Evolutionary conservation across 768 basidiomycete genomes (phyloP).

Genomic region (Leccinum longicurvipes): DNA sequence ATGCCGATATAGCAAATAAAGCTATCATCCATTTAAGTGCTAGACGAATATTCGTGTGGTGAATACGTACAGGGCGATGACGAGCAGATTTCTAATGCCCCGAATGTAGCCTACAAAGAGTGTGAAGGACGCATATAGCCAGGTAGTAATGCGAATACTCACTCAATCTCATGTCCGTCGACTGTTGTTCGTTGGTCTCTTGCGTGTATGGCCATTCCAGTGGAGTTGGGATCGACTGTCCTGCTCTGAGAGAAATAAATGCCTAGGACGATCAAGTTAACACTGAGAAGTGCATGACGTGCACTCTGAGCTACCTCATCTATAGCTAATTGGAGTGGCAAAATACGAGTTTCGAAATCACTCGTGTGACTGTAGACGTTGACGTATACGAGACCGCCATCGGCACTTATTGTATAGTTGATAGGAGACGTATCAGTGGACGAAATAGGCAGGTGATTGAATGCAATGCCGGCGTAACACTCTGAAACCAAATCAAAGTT

Average conservation of each 20-base stretch:
- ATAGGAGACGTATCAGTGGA: conserved; percentile 34
- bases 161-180: conserved; percentile 55
- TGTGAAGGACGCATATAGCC: not conserved
- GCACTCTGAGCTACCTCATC: conserved; percentile 48
- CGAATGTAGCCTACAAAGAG: conserved; percentile 51
- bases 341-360: conserved; percentile 62
- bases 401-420: conserved; percentile 70
- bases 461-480: conserved; percentile 67
- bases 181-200: conserved; percentile 64
- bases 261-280: conserved; percentile 41
- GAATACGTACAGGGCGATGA: conserved; percentile 57
- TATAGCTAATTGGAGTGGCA: conserved; percentile 76
- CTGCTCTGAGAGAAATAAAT: conserved; percentile 66
- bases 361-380: conserved; percentile 64
- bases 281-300: not conserved
- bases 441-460: conserved; percentile 52
- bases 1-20: conserved; percentile 73
- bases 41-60: not conserved
- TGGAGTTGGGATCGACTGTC: conserved; percentile 52
- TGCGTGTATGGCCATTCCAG: conserved; percentile 71
- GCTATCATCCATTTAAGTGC: conserved; percentile 31
- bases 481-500: conserved; percentile 70
- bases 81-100: conserved; percentile 59
- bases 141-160: conserved; percentile 17
- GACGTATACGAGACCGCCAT: conserved; percentile 60